Percentiles rank a stretch among this genome's conserved stretches.
phyloP scores from a whole-genome alignment of 2,329 filamentous ascomycete genomes.

The Colletotrichum costaricense region DNA sequence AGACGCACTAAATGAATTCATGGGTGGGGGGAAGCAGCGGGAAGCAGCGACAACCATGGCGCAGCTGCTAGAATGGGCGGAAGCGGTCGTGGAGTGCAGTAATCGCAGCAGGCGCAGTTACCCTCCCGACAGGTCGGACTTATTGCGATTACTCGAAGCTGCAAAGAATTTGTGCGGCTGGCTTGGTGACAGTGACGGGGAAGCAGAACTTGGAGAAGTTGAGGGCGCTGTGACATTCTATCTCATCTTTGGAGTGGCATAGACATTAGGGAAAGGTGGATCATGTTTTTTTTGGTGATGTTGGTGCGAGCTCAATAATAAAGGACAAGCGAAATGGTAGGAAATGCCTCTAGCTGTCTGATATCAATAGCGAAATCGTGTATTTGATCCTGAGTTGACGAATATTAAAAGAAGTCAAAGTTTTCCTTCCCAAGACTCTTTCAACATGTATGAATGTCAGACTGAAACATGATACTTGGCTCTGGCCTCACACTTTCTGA shows the following conservation, averaged over 20 bases:
- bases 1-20: constrained; percentile 42
- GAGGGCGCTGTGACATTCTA: not conserved
- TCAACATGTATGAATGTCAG: not conserved
- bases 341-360: not conserved
- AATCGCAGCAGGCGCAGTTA: not conserved
- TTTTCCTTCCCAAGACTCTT: not conserved
- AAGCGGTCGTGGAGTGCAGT: constrained; percentile 38
- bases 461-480: not conserved
- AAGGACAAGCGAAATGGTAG: not conserved
- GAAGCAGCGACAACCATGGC: constrained; percentile 44
- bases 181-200: constrained; percentile 33
- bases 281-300: not conserved
- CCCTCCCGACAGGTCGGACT: not conserved
- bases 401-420: not conserved
- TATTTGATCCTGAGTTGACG: not conserved
- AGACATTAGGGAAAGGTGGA: not conserved
- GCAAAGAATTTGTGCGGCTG: constrained; percentile 41
- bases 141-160: constrained; percentile 34
- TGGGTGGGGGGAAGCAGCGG: constrained; percentile 40
- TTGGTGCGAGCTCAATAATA: not conserved
- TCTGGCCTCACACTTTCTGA: no score
- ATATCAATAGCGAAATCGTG: not conserved
- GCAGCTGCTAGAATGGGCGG: constrained; percentile 43
- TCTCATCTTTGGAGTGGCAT: not conserved
- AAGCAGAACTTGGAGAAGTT: not conserved